Percentiles rank a stretch among this genome's conserved stretches.
These are phyloP conservation scores for Coemansia sp. DNA, from an alignment of 192 early-diverging fungal species.

Conservation along the genomic window DNA sequence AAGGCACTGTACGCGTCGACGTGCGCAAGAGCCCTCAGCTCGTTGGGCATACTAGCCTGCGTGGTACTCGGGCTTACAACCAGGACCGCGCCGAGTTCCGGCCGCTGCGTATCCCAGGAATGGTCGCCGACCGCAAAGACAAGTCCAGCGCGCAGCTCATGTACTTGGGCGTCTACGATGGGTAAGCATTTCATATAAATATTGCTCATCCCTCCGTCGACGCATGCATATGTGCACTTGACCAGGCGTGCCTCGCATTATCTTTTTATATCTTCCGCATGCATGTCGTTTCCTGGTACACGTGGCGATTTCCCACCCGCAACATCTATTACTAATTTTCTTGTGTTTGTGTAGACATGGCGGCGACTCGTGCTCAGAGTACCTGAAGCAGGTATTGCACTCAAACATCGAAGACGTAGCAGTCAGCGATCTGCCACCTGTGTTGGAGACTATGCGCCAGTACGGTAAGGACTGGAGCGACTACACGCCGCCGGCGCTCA, in stretches of 20 bases:
- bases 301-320: conserved; percentile 7
- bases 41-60: conserved; percentile 41
- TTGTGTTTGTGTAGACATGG: conserved; percentile 37
- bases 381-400: conserved; percentile 44
- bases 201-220: not conserved
- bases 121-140: conserved; percentile 49
- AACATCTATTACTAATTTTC: not conserved
- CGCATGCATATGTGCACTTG: not conserved
- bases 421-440: conserved; percentile 22
- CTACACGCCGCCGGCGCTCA: conserved; percentile 42
- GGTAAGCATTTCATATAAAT: conserved; percentile 25
- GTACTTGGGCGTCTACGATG: conserved; percentile 51
- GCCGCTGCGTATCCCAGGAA: conserved; percentile 54
- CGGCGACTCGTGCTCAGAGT: conserved; percentile 51
- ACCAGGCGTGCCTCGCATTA: not conserved
- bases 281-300: not conserved
- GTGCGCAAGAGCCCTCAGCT: conserved; percentile 57
- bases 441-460: conserved; percentile 36
- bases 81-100: conserved; percentile 53
- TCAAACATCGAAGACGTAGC: conserved; percentile 38
- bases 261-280: conserved; percentile 1
- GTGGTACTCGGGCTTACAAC: conserved; percentile 51
- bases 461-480: conserved; percentile 47
- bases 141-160: conserved; percentile 52
- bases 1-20: conserved; percentile 52